These are phyloP conservation scores for Pyronema domesticum DNA, from an alignment of 495 filamentous ascomycete species.

Conservation along the genomic window DNA sequence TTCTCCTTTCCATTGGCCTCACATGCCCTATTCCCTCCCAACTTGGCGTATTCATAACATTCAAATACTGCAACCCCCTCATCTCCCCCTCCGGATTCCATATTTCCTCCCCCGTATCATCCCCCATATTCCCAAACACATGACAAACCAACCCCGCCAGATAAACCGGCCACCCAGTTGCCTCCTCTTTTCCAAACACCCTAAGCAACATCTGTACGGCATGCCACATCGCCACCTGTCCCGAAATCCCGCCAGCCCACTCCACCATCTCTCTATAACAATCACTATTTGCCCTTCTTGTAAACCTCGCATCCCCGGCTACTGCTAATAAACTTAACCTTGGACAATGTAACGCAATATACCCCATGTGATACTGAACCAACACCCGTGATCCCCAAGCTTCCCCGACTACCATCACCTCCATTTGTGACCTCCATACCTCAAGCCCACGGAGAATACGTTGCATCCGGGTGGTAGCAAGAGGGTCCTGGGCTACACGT, in stretches of 20 bases:
- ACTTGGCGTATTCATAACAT: no score
- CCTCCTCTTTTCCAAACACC: constrained; percentile 3
- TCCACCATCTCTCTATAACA: constrained; percentile 20
- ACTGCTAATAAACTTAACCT: constrained; percentile 17
- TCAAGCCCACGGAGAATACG: constrained; percentile 18
- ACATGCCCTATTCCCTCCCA: no score
- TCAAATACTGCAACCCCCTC: no score
- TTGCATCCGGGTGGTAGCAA: constrained; percentile 16
- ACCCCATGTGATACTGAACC: constrained; percentile 25
- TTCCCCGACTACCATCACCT: constrained; percentile 19
- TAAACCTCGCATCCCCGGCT: constrained; percentile 18
- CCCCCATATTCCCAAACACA: no score
- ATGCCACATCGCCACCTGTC: constrained; percentile 23
- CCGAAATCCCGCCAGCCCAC: constrained; percentile 15
- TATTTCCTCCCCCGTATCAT: no score
- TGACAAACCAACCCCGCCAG: no score
- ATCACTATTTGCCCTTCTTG: constrained; percentile 12
- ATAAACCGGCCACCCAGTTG: no score
- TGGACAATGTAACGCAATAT: constrained; percentile 23
- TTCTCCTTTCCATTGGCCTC: no score
- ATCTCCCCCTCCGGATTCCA: no score
- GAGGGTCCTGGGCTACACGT: constrained; percentile 14
- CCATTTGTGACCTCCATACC: constrained; percentile 22
- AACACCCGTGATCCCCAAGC: constrained; percentile 19
- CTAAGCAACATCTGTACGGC: constrained; percentile 20